Conservation (phyloP, 2,329 filamentous ascomycete genomes). For the Fusarium illudens region DNA sequence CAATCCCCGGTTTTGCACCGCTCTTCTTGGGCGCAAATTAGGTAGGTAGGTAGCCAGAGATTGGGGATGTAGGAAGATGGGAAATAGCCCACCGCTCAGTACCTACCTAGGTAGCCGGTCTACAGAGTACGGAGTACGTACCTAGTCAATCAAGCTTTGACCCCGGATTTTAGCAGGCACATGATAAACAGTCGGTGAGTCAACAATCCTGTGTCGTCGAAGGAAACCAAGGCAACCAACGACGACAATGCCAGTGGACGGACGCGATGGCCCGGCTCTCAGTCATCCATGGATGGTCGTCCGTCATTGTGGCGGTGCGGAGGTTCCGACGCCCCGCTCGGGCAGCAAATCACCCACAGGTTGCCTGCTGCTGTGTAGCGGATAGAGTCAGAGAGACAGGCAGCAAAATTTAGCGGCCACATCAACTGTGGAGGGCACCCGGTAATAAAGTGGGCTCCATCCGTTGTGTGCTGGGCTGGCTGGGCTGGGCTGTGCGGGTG, state of each 20-base stretch:
- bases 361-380: conserved; percentile 22
- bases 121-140: too few relatives aligned
- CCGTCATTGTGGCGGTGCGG: conserved; percentile 3
- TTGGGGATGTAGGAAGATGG: too few relatives aligned
- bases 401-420: background rate
- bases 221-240: background rate
- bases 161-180: background rate
- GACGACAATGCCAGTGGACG: background rate
- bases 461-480: conserved; percentile 4
- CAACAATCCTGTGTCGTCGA: background rate
- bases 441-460: conserved; percentile 21
- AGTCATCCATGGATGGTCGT: background rate
- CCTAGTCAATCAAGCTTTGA: background rate
- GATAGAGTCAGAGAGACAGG: background rate
- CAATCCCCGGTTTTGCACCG: background rate
- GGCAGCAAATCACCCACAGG: conserved; percentile 16
- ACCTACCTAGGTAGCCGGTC: too few relatives aligned
- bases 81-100: too few relatives aligned
- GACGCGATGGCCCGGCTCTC: background rate
- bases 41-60: too few relatives aligned
- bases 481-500: too few relatives aligned
- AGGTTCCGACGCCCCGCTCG: conserved; percentile 10
- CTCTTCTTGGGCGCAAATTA: background rate
- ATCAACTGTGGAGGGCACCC: conserved; percentile 7
- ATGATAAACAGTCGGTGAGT: background rate